Evolutionary conservation across 495 filamentous ascomycete species (phyloP).

Genomic region (Tuber calosporum): DNA sequence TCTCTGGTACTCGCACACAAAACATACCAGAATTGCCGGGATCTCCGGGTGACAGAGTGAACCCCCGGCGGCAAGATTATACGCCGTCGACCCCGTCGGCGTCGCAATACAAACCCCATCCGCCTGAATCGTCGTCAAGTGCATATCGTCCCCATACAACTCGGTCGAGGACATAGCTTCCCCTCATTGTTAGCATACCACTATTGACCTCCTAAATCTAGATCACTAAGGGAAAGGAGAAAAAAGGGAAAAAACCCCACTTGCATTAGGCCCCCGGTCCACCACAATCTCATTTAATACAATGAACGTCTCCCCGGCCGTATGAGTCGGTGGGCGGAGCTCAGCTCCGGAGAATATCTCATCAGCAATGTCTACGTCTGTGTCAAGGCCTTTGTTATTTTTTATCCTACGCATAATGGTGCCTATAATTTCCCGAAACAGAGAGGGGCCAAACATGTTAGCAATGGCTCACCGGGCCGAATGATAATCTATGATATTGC

Average conservation of each 20-base stretch:
- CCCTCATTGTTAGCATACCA: conserved; percentile 2
- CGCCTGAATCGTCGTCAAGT: conserved; percentile 87
- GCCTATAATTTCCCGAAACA: conserved; percentile 54
- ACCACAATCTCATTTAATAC: conserved; percentile 97
- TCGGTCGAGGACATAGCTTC: conserved; percentile 48
- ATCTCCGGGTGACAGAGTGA: conserved; percentile 95
- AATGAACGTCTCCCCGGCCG: conserved; percentile 67
- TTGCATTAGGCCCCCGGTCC: conserved; percentile 86
- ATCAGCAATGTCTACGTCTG: conserved; percentile 16
- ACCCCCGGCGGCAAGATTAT: conserved; percentile 90
- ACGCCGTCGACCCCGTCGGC: conserved; percentile 88
- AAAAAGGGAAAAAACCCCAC: conserved; percentile 74
- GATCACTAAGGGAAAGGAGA: background rate
- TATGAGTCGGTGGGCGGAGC: conserved; percentile 29
- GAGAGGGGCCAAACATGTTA: conserved; percentile 41
- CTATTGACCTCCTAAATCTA: background rate
- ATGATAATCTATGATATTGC: conserved; percentile 17
- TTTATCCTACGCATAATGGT: conserved; percentile 36
- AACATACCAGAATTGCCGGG: conserved; percentile 70
- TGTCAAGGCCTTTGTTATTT: conserved; percentile 3
- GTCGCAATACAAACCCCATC: conserved; percentile 96
- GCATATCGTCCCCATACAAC: conserved; percentile 85
- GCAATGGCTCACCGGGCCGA: background rate
- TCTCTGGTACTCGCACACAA: background rate
- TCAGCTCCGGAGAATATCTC: conserved; percentile 33